These are phyloP conservation scores for Penicillium palitans DNA, from an alignment of 2,329 filamentous ascomycete species.

Conservation along the genomic window DNA sequence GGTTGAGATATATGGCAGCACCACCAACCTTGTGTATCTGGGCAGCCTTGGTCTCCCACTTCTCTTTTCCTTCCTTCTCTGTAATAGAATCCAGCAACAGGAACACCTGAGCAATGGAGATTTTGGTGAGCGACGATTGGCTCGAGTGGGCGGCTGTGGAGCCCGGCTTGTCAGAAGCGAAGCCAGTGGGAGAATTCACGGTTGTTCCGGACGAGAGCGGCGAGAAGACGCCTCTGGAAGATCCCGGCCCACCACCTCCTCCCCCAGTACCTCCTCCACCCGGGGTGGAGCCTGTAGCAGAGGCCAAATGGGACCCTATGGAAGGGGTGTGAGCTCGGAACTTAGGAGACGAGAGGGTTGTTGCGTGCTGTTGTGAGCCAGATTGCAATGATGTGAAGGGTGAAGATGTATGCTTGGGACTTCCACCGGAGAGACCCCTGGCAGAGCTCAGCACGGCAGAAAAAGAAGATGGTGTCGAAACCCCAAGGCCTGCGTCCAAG, in stretches of 20 bases:
- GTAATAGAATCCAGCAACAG: constrained; percentile 91
- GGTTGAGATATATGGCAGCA: background rate
- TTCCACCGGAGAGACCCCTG: constrained; percentile 52
- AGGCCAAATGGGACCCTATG: constrained; percentile 57
- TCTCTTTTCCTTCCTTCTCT: constrained; percentile 84
- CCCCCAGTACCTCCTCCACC: constrained; percentile 53
- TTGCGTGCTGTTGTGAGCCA: constrained; percentile 56
- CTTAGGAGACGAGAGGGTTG: constrained; percentile 58
- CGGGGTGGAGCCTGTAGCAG: constrained; percentile 55
- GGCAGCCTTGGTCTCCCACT: constrained; percentile 89
- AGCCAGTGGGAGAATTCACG: constrained; percentile 54
- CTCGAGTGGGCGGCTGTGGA: constrained; percentile 47
- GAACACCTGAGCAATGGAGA: constrained; percentile 93
- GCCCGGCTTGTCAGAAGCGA: constrained; percentile 50
- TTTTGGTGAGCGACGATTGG: constrained; percentile 74
- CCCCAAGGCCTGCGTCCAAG: constrained; percentile 46
- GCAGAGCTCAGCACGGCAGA: constrained; percentile 54
- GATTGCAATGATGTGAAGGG: constrained; percentile 55
- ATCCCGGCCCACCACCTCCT: constrained; percentile 56
- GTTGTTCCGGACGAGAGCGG: constrained; percentile 59
- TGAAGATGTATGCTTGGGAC: constrained; percentile 56
- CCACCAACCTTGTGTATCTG: constrained; percentile 81
- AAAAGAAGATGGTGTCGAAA: constrained; percentile 51
- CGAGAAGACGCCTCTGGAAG: constrained; percentile 60
- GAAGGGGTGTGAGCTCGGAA: constrained; percentile 57